phyloP scores from a whole-genome alignment of 331 rosid species.

The Acacia concinna region DNA sequence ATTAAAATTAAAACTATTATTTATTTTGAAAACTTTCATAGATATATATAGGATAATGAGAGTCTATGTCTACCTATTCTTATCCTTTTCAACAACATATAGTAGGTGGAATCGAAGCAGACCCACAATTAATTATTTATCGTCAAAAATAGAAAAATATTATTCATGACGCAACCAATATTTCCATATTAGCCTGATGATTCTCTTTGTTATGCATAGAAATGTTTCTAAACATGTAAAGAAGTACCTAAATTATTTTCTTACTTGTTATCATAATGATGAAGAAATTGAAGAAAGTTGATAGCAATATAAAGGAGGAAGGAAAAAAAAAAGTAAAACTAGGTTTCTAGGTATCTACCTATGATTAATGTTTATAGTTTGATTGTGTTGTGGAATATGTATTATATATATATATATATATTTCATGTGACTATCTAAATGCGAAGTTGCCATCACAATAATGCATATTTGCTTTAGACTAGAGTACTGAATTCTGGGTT shows the following conservation, averaged over 20 bases:
- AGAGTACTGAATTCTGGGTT: not conserved
- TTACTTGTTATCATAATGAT: not conserved
- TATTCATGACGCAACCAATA: not conserved
- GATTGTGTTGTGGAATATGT: not conserved
- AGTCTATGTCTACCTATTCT: not conserved
- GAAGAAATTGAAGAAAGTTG: not conserved
- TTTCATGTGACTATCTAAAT: not conserved
- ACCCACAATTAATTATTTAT: not conserved
- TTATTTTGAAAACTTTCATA: not conserved
- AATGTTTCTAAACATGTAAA: not conserved
- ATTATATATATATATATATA: not conserved
- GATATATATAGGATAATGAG: not conserved
- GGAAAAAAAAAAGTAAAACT: not conserved
- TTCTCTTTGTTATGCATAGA: not conserved
- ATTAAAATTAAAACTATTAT: too few species aligned
- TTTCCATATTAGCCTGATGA: not conserved
- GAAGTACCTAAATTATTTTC: not conserved
- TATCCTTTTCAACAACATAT: not conserved
- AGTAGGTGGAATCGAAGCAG: not conserved
- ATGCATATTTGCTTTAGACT: not conserved
- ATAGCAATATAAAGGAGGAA: not conserved
- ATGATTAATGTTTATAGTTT: not conserved
- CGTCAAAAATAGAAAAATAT: not conserved
- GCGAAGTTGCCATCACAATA: not conserved
- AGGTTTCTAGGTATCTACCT: not conserved